Evolutionary conservation across 2,329 filamentous ascomycete genomes (phyloP).

Genomic region (Purpureocillium takamizusanense): DNA sequence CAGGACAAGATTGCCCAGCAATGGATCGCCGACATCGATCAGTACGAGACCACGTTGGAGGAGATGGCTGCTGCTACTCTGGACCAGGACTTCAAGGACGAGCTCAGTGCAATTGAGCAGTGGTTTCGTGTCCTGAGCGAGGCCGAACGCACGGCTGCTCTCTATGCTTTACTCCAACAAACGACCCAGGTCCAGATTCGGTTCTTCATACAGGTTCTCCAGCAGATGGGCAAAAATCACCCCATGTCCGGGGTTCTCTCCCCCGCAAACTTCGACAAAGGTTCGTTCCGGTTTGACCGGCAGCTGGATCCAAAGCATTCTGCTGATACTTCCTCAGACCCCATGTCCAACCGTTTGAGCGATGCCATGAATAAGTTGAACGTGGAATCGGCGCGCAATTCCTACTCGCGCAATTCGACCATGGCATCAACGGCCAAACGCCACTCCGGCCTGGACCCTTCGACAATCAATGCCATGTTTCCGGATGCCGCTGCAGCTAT

Average conservation of each 20-base stretch:
- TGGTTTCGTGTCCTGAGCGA: conserved; percentile 98
- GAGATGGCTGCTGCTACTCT: conserved; percentile 99
- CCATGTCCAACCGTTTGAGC: conserved; percentile 91
- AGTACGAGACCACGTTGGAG: conserved; percentile 96
- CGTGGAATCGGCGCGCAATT: conserved; percentile 79
- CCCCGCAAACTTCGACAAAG: conserved; percentile 93
- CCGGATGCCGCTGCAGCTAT: conserved; percentile 97
- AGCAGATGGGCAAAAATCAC: conserved; percentile 98
- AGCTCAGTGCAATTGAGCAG: conserved; percentile 96
- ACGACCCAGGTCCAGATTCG: conserved; percentile 98
- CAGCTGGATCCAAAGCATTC: neutral
- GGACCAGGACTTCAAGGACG: conserved; percentile 99
- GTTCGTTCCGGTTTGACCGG: conserved; percentile 35
- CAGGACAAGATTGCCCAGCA: conserved; percentile 93
- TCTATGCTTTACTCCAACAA: conserved; percentile 94
- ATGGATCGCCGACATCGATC: conserved; percentile 98
- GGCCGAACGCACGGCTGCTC: conserved; percentile 86
- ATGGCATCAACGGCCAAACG: conserved; percentile 64
- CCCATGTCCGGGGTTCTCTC: conserved; percentile 94
- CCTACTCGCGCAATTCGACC: conserved; percentile 69
- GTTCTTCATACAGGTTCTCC: conserved; percentile 97
- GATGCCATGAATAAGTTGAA: conserved; percentile 96
- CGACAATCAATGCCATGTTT: conserved; percentile 97
- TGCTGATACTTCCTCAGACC: conserved; percentile 50
- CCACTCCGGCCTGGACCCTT: conserved; percentile 87